A percentile compares a stretch with the other conserved stretches of the same genome.
Evolutionary conservation across 2,329 filamentous ascomycete genomes (phyloP).

Genomic region (Trematosphaeria pertusa): DNA sequence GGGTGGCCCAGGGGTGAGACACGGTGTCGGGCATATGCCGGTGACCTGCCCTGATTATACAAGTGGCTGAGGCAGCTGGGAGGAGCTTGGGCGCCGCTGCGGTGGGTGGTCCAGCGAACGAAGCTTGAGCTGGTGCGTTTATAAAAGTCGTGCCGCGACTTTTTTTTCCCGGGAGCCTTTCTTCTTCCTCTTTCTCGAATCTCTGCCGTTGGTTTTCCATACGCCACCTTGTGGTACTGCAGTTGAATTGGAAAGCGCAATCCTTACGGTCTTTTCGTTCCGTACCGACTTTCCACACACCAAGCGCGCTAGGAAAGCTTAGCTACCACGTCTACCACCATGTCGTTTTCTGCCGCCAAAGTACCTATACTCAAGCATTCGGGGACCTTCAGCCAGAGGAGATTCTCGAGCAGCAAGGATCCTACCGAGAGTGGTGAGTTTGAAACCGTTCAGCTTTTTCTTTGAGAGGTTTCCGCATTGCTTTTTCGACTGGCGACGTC

Average conservation of each 20-base stretch:
- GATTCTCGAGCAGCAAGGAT: slow-evolving; percentile 46
- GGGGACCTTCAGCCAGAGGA: slow-evolving; percentile 34
- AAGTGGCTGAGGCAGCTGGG: slow-evolving; percentile 8
- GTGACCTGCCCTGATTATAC: slow-evolving; percentile 8
- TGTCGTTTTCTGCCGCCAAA: slow-evolving; percentile 47
- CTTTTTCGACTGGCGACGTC: slow-evolving; percentile 7
- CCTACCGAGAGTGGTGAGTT: slow-evolving; percentile 46
- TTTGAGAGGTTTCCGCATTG: slow-evolving; percentile 13
- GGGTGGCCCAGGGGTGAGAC: slow-evolving; percentile 3
- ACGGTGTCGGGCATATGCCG: slow-evolving; percentile 5
- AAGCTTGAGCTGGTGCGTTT: neutral
- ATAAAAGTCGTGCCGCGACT: no score
- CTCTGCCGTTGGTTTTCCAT: neutral
- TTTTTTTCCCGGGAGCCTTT: no score
- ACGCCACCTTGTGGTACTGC: no score
- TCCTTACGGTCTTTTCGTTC: neutral
- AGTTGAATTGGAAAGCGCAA: neutral
- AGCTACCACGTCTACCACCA: slow-evolving; percentile 17
- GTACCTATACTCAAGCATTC: slow-evolving; percentile 37
- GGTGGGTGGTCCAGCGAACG: neutral
- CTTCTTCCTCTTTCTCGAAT: neutral
- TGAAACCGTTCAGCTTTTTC: slow-evolving; percentile 10
- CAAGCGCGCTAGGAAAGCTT: slow-evolving; percentile 11
- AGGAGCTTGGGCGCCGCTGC: slow-evolving; percentile 5
- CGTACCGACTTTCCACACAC: neutral